Conservation (phyloP, 1,139 yeast species). For the Pichia sp. region DNA sequence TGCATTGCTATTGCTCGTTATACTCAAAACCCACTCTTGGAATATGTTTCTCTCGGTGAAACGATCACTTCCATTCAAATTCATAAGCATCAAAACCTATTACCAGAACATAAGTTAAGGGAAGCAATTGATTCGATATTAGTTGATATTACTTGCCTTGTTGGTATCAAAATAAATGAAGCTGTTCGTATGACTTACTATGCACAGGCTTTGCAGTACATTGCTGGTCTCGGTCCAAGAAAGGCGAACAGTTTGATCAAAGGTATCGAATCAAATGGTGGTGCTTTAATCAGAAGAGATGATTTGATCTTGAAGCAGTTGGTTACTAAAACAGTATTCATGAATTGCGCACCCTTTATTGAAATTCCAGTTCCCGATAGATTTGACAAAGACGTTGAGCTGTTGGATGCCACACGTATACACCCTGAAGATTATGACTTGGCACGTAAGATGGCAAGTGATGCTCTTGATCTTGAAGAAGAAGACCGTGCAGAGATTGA, state of each 20-base stretch:
- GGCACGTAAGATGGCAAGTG: conserved; percentile 96
- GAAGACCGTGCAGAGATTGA: conserved; percentile 79
- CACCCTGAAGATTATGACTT: conserved; percentile 97
- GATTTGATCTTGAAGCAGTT: conserved; percentile 79
- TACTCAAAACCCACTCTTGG: conserved; percentile 84
- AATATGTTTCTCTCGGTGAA: conserved; percentile 75
- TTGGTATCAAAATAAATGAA: conserved; percentile 89
- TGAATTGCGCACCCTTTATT: conserved; percentile 89
- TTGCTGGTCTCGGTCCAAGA: conserved; percentile 93
- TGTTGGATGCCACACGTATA: conserved; percentile 89
- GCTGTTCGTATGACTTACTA: conserved; percentile 73
- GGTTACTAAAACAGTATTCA: conserved; percentile 73
- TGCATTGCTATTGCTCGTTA: conserved; percentile 88
- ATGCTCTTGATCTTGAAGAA: conserved; percentile 92
- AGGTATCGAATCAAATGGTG: conserved; percentile 73
- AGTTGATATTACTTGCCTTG: conserved; percentile 86
- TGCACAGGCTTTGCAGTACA: conserved; percentile 67
- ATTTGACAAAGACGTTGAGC: conserved; percentile 60
- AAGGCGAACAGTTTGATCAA: conserved; percentile 85
- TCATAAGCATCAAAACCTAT: conserved; percentile 69
- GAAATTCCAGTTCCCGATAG: conserved; percentile 69
- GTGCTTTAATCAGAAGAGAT: conserved; percentile 61
- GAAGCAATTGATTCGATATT: conserved; percentile 75
- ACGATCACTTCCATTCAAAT: conserved; percentile 69
- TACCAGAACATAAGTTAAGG: conserved; percentile 59